Base-by-base conservation (phyloP, 208 protist genomes). In the Leishmania arabica region DNA sequence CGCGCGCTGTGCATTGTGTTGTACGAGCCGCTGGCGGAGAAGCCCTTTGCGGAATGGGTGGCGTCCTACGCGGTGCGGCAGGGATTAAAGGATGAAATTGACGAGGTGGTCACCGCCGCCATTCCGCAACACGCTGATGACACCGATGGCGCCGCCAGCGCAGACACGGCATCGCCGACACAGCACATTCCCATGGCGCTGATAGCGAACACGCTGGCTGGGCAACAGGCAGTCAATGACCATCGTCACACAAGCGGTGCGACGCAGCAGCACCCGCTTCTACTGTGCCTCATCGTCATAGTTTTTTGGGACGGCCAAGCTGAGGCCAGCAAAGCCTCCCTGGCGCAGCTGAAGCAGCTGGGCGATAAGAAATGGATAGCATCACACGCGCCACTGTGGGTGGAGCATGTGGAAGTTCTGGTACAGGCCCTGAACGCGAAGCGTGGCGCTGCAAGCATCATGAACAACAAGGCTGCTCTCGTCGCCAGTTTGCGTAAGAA, bases 361-460 rank as follows among this genome's bases (percentile, higher is more conserved):
- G 42, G 80, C 6, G 91, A 92, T 47, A 73, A 69, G 27, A 83
- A 79, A 56, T 82, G 84, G 77, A 21, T 71, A 1, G 40, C 64
- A 3, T 60, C 58, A 17, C 40, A 76, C 65, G 51, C 56, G 19
- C 75, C 66, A 9, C 21, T 8, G 34, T 81, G 74, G 79, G 73
- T 54, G 11, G 66, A 88, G 40, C 81, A 85, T 17, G 82, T 94
- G n/a, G 88, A 95, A 45, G 85, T 96, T 71, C 68, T 95, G n/a
- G 65, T 97, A 40, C 94, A 97, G 78, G 91, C 92, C 21, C 86
- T 97, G 8, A 95, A 95, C 69, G 90, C 91, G 2, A 97, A 96
- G 82, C 92, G 91, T 56, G 91, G 92, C 3, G 70, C 77, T 45
- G 86, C 95, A 70, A 92, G 81, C 70, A 89, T 97, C 54, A 86